Evolutionary conservation across 441 rosid species (phyloP), one percentile per base, ranked within the genome.

Genomic region (Eutrema salsugineum): DNA sequence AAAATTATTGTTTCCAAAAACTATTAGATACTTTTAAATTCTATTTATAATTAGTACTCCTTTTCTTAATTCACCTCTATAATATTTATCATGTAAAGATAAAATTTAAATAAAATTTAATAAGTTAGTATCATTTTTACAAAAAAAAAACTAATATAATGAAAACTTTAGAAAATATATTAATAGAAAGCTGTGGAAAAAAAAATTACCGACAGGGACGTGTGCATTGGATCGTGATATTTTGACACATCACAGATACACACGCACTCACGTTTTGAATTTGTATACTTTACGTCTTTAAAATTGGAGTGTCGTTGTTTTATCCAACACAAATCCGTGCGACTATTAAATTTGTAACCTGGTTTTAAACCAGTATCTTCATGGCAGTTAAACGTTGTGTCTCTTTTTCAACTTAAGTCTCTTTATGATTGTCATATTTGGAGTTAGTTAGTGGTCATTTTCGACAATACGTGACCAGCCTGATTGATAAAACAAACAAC

Each of bases 361-460:
- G 17, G 72, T 42, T 43, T 11, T 32, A 42, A 62, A 63, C 48
- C 42, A 16, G 28, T 53, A 62, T 71, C 51, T 51, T 49, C 61
- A 50, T 50, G 33, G 75, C 27, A 36, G 62, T 61, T 62, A 61
- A 10, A 30, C 14, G 32, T 20, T 71, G 46, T 22, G 6, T 70
- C 59, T 48, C n/a, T 19, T 33, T 46, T 67, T 27, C 3, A 6
- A 59, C 30, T 49, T 36, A 11, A 5, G 44, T 71, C 11, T 71
- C 40, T 51, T 71, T 62, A 71, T 51, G 68, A 51, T 62, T 71
- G 55, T 71, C 69, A 71, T 42, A 51, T 40, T 53, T 62, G 53
- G 62, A 49, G 24, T 53, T 20, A 20, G 46, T 51, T 62, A 71
- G 63, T 63, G 55, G 76, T 71, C 56, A 71, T 62, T 32, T 2